Evolutionary conservation across 768 basidiomycete genomes (phyloP).

Genomic region (Glaciozyma antarctica): DNA sequence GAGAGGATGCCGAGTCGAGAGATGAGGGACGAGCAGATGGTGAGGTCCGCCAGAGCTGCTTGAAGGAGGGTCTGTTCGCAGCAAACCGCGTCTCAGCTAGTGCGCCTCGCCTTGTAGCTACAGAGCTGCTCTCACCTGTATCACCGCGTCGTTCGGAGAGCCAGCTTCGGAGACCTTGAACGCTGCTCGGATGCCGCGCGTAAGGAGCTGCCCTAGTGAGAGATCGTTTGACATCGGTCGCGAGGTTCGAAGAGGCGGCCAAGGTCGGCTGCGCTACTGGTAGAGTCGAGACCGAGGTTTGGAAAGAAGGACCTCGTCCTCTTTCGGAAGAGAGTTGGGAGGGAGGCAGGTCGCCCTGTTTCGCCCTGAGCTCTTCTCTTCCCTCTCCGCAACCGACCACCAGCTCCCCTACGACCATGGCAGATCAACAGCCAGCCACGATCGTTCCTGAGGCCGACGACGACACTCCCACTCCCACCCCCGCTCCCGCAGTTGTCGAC

Average conservation of each 20-base stretch:
- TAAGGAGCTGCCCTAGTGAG: constrained; percentile 22
- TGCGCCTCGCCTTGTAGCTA: neutral
- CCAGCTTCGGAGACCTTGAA: constrained; percentile 1
- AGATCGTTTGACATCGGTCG: neutral
- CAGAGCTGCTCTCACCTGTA: constrained; percentile 1
- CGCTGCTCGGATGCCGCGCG: constrained; percentile 12
- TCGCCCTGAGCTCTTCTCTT: too few species aligned
- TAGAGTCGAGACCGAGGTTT: neutral
- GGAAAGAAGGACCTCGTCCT: neutral
- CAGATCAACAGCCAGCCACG: constrained; percentile 1
- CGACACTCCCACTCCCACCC: constrained; percentile 2
- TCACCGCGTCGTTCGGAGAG: constrained; percentile 10
- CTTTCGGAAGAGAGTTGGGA: too few species aligned
- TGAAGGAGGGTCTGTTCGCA: constrained; percentile 52
- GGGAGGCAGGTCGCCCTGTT: too few species aligned
- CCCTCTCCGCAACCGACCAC: too few species aligned
- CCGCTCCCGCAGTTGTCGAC: neutral
- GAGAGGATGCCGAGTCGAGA: constrained; percentile 64
- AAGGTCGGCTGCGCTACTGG: neutral
- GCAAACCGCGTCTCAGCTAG: neutral
- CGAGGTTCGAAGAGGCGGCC: too few species aligned
- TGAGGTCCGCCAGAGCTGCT: constrained; percentile 52
- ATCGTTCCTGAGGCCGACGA: neutral
- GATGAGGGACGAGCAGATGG: constrained; percentile 49
- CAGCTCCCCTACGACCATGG: neutral